phyloP scores from a whole-genome alignment of 495 filamentous ascomycete species.

The Penicillium longicatenatum region DNA sequence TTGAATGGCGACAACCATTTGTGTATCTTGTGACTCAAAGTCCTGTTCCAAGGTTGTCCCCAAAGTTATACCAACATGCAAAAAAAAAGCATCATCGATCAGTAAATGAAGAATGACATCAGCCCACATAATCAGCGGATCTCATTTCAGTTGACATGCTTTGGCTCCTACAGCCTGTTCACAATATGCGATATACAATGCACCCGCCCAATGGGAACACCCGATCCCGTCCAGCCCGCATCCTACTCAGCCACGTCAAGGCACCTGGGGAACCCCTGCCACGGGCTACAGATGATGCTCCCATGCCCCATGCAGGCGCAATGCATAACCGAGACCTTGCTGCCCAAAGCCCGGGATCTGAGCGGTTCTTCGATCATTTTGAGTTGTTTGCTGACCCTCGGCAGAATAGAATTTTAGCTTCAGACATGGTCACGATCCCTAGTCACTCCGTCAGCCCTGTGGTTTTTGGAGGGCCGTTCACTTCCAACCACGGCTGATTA shows the following conservation, averaged over 20 bases:
- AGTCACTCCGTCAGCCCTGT: constrained; percentile 9
- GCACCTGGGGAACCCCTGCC: constrained; percentile 1
- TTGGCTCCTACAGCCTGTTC: background rate
- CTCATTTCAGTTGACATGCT: background rate
- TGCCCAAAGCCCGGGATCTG: constrained; percentile 11
- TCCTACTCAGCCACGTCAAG: background rate
- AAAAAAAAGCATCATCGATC: background rate
- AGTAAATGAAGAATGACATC: constrained; percentile 1
- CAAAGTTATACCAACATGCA: background rate
- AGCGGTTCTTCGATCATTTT: background rate
- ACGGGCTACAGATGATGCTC: background rate
- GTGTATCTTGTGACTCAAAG: background rate
- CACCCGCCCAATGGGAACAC: background rate
- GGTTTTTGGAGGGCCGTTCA: background rate
- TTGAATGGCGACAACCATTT: too few species aligned
- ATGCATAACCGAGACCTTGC: constrained; percentile 5
- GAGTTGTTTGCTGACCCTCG: constrained; percentile 5
- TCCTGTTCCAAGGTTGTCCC: background rate
- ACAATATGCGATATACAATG: background rate
- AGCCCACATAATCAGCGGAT: background rate
- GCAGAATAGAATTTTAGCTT: background rate
- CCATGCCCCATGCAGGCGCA: constrained; percentile 1
- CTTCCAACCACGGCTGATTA: background rate
- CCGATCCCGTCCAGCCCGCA: background rate
- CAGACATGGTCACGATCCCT: background rate